These are phyloP conservation scores for Cladophialophora yegresii DNA, from an alignment of 2,329 filamentous ascomycete species.

Conservation along the genomic window DNA sequence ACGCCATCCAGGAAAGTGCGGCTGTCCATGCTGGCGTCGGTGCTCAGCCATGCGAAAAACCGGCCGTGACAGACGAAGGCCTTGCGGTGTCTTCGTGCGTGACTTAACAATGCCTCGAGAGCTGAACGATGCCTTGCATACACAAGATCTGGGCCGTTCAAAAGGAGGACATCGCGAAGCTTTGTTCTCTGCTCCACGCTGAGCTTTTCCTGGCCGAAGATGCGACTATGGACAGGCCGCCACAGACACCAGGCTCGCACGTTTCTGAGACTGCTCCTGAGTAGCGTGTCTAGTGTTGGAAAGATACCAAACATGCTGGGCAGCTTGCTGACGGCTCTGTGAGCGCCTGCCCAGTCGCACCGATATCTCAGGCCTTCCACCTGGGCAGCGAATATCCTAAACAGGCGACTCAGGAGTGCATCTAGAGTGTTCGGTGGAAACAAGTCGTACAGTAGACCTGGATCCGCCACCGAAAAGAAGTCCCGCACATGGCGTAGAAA, in stretches of 20 bases:
- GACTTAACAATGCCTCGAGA: background rate
- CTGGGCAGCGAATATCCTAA: background rate
- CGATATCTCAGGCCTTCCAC: background rate
- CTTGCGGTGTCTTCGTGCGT: background rate
- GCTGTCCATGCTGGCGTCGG: background rate
- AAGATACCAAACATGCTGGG: background rate
- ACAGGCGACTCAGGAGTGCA: background rate
- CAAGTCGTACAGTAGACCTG: background rate
- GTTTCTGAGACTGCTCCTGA: background rate
- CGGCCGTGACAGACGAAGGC: background rate
- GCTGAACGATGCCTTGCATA: background rate
- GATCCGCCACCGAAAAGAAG: background rate
- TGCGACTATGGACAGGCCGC: background rate
- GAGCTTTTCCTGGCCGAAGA: background rate
- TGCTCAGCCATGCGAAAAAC: background rate
- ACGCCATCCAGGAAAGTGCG: background rate
- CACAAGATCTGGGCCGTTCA: background rate
- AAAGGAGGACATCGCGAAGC: background rate
- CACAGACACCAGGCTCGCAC: conserved; percentile 1
- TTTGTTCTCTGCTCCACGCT: background rate
- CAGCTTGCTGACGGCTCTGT: background rate
- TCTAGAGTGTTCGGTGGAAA: background rate
- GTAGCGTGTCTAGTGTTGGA: background rate
- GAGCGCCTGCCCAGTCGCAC: conserved; percentile 1
- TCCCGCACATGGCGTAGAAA: background rate